phyloP scores from a whole-genome alignment of 169 alveolate species.

The Besnoitia besnoiti region DNA sequence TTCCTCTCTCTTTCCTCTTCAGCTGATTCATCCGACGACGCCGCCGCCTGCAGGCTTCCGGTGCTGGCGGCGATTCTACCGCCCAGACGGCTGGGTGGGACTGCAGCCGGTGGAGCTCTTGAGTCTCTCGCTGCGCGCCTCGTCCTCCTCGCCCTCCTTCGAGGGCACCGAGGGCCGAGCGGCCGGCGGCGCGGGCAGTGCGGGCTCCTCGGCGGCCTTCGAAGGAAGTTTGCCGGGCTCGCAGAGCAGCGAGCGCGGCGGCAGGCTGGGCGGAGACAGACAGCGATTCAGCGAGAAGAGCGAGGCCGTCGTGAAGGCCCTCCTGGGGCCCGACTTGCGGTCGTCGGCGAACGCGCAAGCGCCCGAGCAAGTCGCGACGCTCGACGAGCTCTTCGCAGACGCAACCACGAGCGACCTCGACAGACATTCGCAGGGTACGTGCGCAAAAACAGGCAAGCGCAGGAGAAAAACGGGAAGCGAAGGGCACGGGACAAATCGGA shows the following conservation, averaged over 20 bases:
- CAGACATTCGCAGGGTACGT: background rate
- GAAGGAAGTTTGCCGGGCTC: background rate
- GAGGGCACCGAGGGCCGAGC: background rate
- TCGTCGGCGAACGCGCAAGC: slow-evolving; percentile 11
- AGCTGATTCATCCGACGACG: slow-evolving; percentile 18
- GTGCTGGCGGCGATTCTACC: slow-evolving; percentile 53
- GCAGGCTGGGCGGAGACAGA: slow-evolving; percentile 16
- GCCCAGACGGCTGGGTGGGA: slow-evolving; percentile 67
- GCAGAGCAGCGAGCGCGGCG: background rate
- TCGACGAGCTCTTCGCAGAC: slow-evolving; percentile 46
- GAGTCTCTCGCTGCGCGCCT: background rate
- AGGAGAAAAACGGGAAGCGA: background rate
- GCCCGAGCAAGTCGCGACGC: slow-evolving; percentile 31
- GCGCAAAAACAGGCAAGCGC: background rate
- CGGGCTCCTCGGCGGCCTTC: background rate
- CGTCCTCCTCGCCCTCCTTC: background rate
- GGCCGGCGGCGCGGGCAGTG: background rate
- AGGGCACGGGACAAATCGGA: background rate
- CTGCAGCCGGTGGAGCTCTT: slow-evolving; percentile 55
- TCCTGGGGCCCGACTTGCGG: slow-evolving; percentile 52
- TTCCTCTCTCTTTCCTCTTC: background rate
- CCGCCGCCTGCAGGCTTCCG: slow-evolving; percentile 51
- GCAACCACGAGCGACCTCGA: slow-evolving; percentile 14
- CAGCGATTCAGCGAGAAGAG: slow-evolving; percentile 21
- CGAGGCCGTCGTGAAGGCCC: slow-evolving; percentile 44